Evolutionary conservation across 306 rosid species (phyloP), one percentile per base, ranked within the genome.

Genomic region (Cucurbita pepo): DNA sequence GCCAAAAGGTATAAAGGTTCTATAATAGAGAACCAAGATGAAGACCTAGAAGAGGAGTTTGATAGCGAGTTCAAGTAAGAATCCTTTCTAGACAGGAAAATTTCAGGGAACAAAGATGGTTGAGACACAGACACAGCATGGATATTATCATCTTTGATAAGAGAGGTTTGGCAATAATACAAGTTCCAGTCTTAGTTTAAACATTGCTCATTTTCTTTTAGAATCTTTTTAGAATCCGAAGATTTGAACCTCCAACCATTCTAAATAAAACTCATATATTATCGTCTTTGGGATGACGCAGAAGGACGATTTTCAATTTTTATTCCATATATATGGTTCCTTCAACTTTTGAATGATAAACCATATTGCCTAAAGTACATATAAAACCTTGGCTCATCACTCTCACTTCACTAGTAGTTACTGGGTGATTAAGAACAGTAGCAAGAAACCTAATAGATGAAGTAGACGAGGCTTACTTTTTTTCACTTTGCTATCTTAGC

Each of bases 401-500:
- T 7, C 22, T 41, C 21, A 19, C 10, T 67, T 19, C 37, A 65
- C 52, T 19, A 1, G 25, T 25, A n/a, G 18, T 45, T 45, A 43
- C 30, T 62, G 10, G 22, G 22, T 38, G 19, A 38, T 21, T 63
- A 40, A 62, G 70, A 15, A 45, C n/a, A 66, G 19, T 6, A 19
- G 38, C 66, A 56, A 56, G 76, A 10, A 56, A 41, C 18, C 19
- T 8, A 41, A 34, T 53, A n/a, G 16, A 12, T 60, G 59, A 13
- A 77, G 16, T 19, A 13, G 4, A 16, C 10, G 10, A 8, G 1
- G 3, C 30, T 54, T 54, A 7, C 8, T 12, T 8, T 30, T 30
- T 69, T 55, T 84, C 80, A 93, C 81, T 89, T 91, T 50, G 97
- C 76, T 48, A 94, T 91, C 88, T 94, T 91, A 0, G 97, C 99